These are phyloP conservation scores for Aspergillus sp. DNA, from an alignment of 2,329 filamentous ascomycete species.

Conservation along the genomic window DNA sequence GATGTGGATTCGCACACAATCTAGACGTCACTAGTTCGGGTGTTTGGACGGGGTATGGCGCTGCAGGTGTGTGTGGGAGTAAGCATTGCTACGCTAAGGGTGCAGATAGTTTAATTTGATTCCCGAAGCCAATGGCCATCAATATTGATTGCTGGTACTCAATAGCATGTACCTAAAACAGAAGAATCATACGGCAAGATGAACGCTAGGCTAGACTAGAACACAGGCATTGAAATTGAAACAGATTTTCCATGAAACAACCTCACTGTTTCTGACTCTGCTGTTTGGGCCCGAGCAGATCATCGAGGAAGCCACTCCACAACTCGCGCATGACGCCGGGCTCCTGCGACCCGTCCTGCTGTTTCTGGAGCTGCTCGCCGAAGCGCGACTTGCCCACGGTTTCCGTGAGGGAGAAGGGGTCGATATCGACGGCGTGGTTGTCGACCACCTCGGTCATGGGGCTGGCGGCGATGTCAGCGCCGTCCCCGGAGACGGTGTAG, in stretches of 20 bases:
- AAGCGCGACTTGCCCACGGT: constrained; percentile 42
- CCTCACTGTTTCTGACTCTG: constrained; percentile 11
- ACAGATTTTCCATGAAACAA: neutral
- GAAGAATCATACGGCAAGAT: neutral
- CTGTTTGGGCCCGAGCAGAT: constrained; percentile 36
- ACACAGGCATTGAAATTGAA: neutral
- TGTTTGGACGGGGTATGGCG: neutral
- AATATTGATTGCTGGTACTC: neutral
- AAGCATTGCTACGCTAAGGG: neutral
- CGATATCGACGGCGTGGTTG: constrained; percentile 55
- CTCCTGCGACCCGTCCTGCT: constrained; percentile 32
- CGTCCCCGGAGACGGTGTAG: constrained; percentile 48
- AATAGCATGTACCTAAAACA: neutral
- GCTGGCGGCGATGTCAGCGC: constrained; percentile 47
- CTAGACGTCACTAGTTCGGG: neutral
- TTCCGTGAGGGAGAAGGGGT: constrained; percentile 57
- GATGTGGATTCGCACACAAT: neutral
- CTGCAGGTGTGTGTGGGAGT: neutral
- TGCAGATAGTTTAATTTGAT: neutral
- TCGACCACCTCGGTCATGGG: constrained; percentile 60
- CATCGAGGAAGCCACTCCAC: constrained; percentile 38
- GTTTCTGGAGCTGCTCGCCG: constrained; percentile 34
- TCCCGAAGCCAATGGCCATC: neutral
- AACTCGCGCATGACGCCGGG: constrained; percentile 33
- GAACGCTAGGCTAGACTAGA: neutral